A percentile compares a stretch with the other conserved stretches of the same genome.
phyloP scores from a whole-genome alignment of 2,329 filamentous ascomycete genomes.

The Nemania sp. region DNA sequence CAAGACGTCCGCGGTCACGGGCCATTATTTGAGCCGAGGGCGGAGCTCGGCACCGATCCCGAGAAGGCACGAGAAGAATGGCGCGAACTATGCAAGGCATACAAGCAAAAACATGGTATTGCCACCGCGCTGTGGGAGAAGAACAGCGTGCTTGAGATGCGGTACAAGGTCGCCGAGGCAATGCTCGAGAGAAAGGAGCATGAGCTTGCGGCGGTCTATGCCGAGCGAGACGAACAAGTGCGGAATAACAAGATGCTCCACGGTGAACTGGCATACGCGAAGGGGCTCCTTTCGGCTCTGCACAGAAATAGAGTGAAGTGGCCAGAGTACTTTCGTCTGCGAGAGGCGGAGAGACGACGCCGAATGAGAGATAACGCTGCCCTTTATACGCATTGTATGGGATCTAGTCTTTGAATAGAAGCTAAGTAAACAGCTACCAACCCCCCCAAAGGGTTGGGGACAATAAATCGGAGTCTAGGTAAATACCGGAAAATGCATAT shows the following conservation, averaged over 20 bases:
- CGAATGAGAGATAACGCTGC: too few relatives aligned
- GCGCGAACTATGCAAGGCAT: conserved; percentile 1
- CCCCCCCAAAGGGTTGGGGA: too few relatives aligned
- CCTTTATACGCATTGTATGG: too few relatives aligned
- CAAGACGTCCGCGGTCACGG: conserved; percentile 19
- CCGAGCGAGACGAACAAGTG: neutral
- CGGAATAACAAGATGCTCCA: neutral
- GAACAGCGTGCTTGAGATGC: neutral
- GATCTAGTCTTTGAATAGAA: neutral
- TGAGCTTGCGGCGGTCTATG: neutral
- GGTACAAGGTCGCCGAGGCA: neutral
- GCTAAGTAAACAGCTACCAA: too few relatives aligned
- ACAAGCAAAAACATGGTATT: neutral
- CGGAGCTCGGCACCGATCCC: conserved; percentile 3
- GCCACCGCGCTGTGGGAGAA: neutral
- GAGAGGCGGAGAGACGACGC: neutral
- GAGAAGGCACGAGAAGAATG: conserved; percentile 8
- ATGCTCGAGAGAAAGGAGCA: neutral
- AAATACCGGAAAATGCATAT: too few relatives aligned
- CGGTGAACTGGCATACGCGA: neutral
- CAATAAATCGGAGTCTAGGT: too few relatives aligned
- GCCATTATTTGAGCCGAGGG: conserved; percentile 9
- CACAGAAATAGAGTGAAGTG: neutral
- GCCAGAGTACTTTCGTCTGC: neutral
- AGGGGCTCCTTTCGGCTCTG: neutral